A percentile compares a stretch with the other conserved stretches of the same genome.
phyloP scores from a whole-genome alignment of 305 asterid genomes.

The Fraxinus latifolia region DNA sequence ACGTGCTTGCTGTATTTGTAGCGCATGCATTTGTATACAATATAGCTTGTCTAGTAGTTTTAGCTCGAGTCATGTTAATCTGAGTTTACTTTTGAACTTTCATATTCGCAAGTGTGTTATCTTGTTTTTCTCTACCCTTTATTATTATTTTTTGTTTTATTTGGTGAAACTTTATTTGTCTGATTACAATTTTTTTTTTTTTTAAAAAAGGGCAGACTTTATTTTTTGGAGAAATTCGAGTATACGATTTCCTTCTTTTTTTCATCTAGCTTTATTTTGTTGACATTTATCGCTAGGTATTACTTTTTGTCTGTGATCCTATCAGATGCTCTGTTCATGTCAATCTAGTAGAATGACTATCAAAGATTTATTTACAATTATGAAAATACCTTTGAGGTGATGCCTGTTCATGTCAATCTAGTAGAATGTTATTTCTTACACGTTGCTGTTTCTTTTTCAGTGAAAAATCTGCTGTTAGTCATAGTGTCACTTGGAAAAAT shows the following conservation, averaged over 20 bases:
- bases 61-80: background rate
- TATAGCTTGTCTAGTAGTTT: background rate
- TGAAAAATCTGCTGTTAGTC: constrained; percentile 86
- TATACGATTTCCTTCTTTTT: background rate
- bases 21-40: background rate
- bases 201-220: background rate
- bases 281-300: background rate
- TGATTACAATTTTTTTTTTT: background rate
- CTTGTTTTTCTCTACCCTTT: background rate
- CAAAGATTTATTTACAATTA: background rate
- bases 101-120: background rate
- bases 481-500: constrained; percentile 64
- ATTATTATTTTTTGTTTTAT: background rate
- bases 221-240: background rate
- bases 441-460: constrained; percentile 34
- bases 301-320: background rate
- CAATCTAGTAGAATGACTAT: background rate
- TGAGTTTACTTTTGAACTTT: background rate
- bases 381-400: constrained; percentile 4
- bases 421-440: constrained; percentile 1
- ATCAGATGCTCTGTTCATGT: background rate
- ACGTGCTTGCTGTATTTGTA: background rate
- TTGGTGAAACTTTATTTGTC: background rate
- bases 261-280: background rate
- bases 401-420: background rate